Base-by-base conservation (phyloP, 495 filamentous ascomycete genomes). In the Hypoxylon intermedium region DNA sequence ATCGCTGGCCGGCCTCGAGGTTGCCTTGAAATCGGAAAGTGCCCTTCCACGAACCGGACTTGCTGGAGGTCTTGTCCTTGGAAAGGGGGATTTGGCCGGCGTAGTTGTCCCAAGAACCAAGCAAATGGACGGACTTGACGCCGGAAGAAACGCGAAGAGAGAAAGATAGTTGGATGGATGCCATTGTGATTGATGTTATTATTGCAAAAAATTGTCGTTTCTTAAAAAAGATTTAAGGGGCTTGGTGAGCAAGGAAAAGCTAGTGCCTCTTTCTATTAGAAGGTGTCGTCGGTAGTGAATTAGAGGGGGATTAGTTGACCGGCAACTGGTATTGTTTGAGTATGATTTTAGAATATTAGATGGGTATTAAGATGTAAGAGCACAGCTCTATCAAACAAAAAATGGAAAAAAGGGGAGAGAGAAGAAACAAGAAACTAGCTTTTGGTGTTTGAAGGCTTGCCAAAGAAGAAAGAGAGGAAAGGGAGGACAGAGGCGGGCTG, bases 81-180 rank as follows among this genome's bases (percentile, higher is more conserved):
- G 91, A 89, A 67, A 97, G 87, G 52, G 92, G 92, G 70, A 96
- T 88, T 74, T 97, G 93, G 61, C 92, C 91, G 55, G 79, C 77
- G 85, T 98, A 98, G 82, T 90, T 90, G 82, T 98, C 95, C 94
- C 94, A 98, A 59, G 94, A 97, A 71, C 94, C 94, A 72, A 97
- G 87, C 58, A 98, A 83, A 74, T 98, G 94, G 76, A 95, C 94
- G 76, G 92, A 93, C 87, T 97, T 96, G 84, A 93, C 91, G 79
- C 92, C 91, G 77, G 90, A 83, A 73, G 93, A 96, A 74, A 94
- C 96, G 79, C 93, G 92, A 73, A 98, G 89, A 74, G 87, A 85
- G 77, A 97, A 95, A 60, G 87, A 87, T 44, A 94, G 83, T 80
- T 94, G 89, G 75, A 92, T 86, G 70, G 90, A 76, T 71, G 91